Base-by-base conservation (phyloP, 2,329 filamentous ascomycete species). In the Phialophora verrucosa region DNA sequence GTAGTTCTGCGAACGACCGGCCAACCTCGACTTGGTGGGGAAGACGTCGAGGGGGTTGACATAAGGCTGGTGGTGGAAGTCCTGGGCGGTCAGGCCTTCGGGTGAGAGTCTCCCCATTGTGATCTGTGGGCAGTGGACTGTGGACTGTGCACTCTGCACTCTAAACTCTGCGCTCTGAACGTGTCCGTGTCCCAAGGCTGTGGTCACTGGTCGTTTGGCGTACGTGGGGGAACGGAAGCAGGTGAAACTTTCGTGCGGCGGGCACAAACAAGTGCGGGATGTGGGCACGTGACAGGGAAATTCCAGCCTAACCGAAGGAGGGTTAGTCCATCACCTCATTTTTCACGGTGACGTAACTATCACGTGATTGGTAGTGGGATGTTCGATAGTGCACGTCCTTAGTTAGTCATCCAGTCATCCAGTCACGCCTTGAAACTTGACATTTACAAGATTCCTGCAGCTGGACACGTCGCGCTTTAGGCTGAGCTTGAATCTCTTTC, bases 31-130 rank as follows among this genome's bases (percentile, higher is more conserved):
- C 59, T 61, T 66, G 20, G 53, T 35, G 12, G 65, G 63, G 61
- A 71, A 70, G 49, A 68, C 66, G 59, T 71, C 69, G 42, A 59
- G 29, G 10, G 69, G 69, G 35, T 71, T 68, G 62, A 71, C 64
- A 57, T 58, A 71, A n/a, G 63, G 50, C 58, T 68, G 65, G 35
- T 69, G 69, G 53, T 71, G 69, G 59, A 71, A 71, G 58, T 71
- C 69, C 32, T 59, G 58, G 59, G 67, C 64, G 25, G 62, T 71
- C 32, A 71, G 60, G 10, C 69, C 67, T 38, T 67, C 63, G 38
- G 67, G 55, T n/a, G 69, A 68, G 27, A 60, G 42, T 65, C 65
- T 50, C 23, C 63, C 62, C 69, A 71, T 69, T 10, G 32, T 56
- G 44, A 7, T 53, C 8, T 44, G 29, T 14, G n/a, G n/a, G 12